phyloP scores from a whole-genome alignment of 306 rosid genomes.

The Sesbania bispinosa region DNA sequence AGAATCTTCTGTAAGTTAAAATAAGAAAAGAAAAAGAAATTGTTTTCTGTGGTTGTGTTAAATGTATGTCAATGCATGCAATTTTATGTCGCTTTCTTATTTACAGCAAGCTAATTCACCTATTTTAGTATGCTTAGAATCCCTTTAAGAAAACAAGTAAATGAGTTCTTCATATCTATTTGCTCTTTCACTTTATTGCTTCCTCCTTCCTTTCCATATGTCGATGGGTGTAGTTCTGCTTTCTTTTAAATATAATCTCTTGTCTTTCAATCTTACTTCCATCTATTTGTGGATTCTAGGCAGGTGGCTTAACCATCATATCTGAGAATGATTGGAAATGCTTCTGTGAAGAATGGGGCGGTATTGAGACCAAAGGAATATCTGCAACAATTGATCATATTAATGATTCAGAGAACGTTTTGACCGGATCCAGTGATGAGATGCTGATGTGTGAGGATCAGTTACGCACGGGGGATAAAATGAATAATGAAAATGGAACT shows the following conservation, averaged over 20 bases:
- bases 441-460: constrained; percentile 48
- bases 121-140: background rate
- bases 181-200: background rate
- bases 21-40: background rate
- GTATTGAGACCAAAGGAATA: constrained; percentile 59
- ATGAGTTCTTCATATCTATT: background rate
- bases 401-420: constrained; percentile 39
- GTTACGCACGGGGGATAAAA: constrained; percentile 43
- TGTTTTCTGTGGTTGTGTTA: background rate
- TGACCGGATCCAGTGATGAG: constrained; percentile 41
- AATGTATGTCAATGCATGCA: background rate
- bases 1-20: constrained; percentile 74
- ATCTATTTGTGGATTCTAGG: constrained; percentile 56
- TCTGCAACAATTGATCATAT: constrained; percentile 60
- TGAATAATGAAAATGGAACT: constrained; percentile 54
- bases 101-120: background rate
- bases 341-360: constrained; percentile 89
- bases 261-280: constrained; percentile 19
- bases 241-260: background rate
- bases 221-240: background rate
- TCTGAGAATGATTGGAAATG: constrained; percentile 91
- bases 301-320: constrained; percentile 65
- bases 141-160: background rate
- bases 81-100: background rate
- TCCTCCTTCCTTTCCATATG: constrained; percentile 9